phyloP scores from a whole-genome alignment of 1,284 basidiomycete genomes.

The Pisolithus thermaeus region DNA sequence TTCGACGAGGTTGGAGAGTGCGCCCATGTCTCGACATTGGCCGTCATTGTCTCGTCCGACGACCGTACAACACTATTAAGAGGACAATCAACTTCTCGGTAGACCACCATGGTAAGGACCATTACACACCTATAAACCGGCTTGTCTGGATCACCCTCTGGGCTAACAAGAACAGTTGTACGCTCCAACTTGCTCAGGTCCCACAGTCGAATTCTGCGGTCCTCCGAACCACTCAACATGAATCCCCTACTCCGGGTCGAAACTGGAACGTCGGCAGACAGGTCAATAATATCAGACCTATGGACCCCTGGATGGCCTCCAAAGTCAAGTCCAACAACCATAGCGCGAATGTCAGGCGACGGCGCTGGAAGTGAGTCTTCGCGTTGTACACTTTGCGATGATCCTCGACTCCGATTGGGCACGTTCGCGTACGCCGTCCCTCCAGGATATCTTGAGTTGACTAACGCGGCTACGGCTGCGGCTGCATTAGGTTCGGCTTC shows the following conservation, averaged over 20 bases:
- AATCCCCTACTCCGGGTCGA: constrained; percentile 54
- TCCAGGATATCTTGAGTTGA: constrained; percentile 40
- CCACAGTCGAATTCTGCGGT: constrained; percentile 78
- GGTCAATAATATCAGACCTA: constrained; percentile 50
- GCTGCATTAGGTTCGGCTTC: constrained; percentile 61
- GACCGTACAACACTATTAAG: constrained; percentile 26
- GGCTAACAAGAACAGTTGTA: constrained; percentile 67
- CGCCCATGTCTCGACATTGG: constrained; percentile 63
- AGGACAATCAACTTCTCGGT: not conserved
- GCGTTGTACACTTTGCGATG: constrained; percentile 25
- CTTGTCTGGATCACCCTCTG: constrained; percentile 62
- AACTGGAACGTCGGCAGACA: constrained; percentile 35
- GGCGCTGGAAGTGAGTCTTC: constrained; percentile 38
- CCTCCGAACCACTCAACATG: constrained; percentile 77
- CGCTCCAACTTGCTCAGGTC: constrained; percentile 69
- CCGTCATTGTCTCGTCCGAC: constrained; percentile 38
- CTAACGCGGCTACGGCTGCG: constrained; percentile 56
- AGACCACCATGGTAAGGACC: too few species aligned
- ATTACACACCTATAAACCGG: constrained; percentile 60
- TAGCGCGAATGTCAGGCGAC: constrained; percentile 55
- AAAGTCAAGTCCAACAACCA: constrained; percentile 68
- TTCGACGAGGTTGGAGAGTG: constrained; percentile 36
- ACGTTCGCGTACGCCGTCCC: constrained; percentile 21
- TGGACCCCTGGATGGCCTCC: constrained; percentile 56
- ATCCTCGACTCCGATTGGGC: constrained; percentile 19